These are phyloP conservation scores for Dryadomyces quercus-mongolicae DNA, from an alignment of 2,329 filamentous ascomycete genomes.

Conservation along the genomic window DNA sequence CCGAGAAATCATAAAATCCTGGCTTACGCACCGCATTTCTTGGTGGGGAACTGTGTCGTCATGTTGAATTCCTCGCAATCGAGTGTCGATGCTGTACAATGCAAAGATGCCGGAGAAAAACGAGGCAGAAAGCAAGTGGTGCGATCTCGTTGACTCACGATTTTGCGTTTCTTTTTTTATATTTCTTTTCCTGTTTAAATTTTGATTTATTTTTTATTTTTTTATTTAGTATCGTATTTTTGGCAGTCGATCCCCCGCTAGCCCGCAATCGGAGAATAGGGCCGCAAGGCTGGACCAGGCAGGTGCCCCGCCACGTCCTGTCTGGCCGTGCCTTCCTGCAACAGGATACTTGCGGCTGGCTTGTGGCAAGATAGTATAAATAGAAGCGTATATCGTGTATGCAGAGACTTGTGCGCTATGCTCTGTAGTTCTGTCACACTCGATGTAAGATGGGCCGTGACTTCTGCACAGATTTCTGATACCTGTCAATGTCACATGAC, in stretches of 20 bases:
- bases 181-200: neutral
- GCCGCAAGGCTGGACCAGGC: neutral
- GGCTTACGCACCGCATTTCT: slow-evolving; percentile 13
- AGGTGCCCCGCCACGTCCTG: neutral
- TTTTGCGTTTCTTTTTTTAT: neutral
- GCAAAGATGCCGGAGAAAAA: no score
- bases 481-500: no score
- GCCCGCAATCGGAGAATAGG: neutral
- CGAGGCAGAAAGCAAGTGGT: neutral
- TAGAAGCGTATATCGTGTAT: no score
- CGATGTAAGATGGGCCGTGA: no score
- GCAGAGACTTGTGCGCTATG: no score
- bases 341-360: no score
- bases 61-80: slow-evolving; percentile 1
- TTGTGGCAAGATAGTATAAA: no score
- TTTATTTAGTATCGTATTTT: no score
- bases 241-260: neutral
- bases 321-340: no score
- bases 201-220: neutral
- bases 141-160: neutral
- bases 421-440: no score
- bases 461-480: no score
- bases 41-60: slow-evolving; percentile 10
- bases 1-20: neutral
- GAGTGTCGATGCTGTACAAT: no score